Conservation (phyloP, 2,329 filamentous ascomycete genomes). For the Nigrograna mackinnonii region DNA sequence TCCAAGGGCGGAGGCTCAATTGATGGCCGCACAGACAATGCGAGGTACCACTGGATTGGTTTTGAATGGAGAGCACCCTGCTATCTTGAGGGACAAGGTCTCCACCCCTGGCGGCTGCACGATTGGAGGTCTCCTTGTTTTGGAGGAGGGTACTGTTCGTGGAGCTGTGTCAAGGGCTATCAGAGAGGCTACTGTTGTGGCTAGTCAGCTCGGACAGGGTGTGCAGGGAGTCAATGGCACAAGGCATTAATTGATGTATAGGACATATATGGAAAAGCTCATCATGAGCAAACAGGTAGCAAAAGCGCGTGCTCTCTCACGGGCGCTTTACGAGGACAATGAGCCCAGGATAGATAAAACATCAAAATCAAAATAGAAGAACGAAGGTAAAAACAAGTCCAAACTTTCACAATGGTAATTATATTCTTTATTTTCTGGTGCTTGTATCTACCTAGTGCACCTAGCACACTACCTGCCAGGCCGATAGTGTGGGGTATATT, state of each 20-base stretch:
- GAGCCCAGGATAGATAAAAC: no score
- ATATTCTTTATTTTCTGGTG: no score
- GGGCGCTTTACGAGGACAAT: no score
- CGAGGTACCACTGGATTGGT: constrained; percentile 72
- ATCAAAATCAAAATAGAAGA: no score
- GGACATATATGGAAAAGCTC: no score
- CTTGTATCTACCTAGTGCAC: no score
- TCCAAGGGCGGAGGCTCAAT: constrained; percentile 70
- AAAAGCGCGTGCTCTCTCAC: no score
- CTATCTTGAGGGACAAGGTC: constrained; percentile 75
- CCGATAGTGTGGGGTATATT: no score
- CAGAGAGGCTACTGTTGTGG: constrained; percentile 71
- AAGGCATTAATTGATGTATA: constrained; percentile 30
- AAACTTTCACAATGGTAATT: no score
- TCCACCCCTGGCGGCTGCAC: constrained; percentile 78
- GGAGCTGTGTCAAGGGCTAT: constrained; percentile 70
- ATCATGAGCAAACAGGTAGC: no score
- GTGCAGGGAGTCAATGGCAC: constrained; percentile 53
- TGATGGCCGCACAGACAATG: constrained; percentile 82
- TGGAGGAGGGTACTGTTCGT: constrained; percentile 74
- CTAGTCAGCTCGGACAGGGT: constrained; percentile 66
- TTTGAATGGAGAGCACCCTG: constrained; percentile 73
- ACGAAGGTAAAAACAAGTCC: no score
- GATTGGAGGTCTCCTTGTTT: constrained; percentile 71
- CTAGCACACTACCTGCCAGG: no score